Conservation (phyloP, 768 basidiomycete genomes). For the Hortiboletus campestris region DNA sequence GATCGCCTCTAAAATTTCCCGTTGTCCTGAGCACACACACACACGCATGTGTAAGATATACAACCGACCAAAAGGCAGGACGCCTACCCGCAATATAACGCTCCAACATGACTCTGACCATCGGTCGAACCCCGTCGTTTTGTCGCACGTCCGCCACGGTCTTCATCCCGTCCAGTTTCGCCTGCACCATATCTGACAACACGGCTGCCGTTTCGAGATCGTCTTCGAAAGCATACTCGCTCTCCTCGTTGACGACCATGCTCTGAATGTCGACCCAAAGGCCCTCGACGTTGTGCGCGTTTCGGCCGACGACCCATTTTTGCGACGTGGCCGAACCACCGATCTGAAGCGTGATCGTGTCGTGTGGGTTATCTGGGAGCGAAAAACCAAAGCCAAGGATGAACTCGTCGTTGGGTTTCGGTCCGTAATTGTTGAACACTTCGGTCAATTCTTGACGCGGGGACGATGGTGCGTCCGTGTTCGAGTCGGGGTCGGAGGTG, state of each 20-base stretch:
- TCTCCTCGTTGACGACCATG: constrained; percentile 27
- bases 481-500: constrained; percentile 19
- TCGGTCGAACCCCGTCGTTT: constrained; percentile 41
- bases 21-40: constrained; percentile 45
- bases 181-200: constrained; percentile 65
- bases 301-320: constrained; percentile 65
- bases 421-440: constrained; percentile 89
- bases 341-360: constrained; percentile 78
- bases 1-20: constrained; percentile 54
- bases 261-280: constrained; percentile 57
- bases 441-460: no score
- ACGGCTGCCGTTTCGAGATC: constrained; percentile 66
- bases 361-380: constrained; percentile 74
- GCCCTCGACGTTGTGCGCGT: constrained; percentile 50
- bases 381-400: constrained; percentile 93
- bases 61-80: not conserved
- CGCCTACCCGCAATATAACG: constrained; percentile 64
- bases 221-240: constrained; percentile 47
- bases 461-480: constrained; percentile 21
- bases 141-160: constrained; percentile 19
- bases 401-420: constrained; percentile 86
- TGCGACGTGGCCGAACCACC: constrained; percentile 44
- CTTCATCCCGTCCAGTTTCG: constrained; percentile 51
- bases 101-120: constrained; percentile 62
- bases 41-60: not conserved